phyloP scores from a whole-genome alignment of 495 filamentous ascomycete species.

The Evernia prunastri region DNA sequence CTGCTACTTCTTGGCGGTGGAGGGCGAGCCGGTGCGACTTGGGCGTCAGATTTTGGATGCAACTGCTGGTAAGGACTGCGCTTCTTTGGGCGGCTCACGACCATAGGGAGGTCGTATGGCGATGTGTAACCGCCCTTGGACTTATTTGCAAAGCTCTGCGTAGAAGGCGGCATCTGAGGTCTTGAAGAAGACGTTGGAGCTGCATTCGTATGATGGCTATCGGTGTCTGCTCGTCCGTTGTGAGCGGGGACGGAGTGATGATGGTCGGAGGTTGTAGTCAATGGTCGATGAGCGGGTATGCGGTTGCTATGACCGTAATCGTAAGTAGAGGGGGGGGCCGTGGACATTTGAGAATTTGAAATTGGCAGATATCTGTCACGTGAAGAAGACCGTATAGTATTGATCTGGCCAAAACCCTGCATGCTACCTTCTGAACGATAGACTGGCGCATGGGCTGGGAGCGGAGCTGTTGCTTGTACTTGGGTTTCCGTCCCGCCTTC shows the following conservation, averaged over 20 bases:
- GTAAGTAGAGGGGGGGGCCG: conserved; percentile 19
- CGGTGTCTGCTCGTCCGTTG: conserved; percentile 4
- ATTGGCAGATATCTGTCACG: conserved; percentile 12
- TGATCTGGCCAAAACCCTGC: conserved; percentile 32
- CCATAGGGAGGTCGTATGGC: conserved; percentile 91
- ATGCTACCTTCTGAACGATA: conserved; percentile 28
- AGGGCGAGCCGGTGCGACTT: conserved; percentile 39
- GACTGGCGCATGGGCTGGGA: conserved; percentile 14
- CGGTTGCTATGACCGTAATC: conserved; percentile 17
- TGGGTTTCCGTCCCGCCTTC: not conserved
- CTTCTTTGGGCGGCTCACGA: conserved; percentile 64
- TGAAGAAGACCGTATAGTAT: conserved; percentile 18
- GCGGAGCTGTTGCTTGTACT: not conserved
- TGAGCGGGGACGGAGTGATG: conserved; percentile 11
- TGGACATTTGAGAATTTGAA: conserved; percentile 16
- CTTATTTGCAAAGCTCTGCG: conserved; percentile 80
- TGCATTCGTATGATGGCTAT: conserved; percentile 10
- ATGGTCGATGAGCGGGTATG: conserved; percentile 20
- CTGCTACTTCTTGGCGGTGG: conserved; percentile 59
- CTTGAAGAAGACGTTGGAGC: conserved; percentile 12
- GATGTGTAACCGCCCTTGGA: conserved; percentile 86
- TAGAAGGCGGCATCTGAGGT: conserved; percentile 36
- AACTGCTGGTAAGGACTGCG: conserved; percentile 41
- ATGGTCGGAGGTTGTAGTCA: conserved; percentile 1
- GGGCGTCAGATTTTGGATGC: conserved; percentile 24